phyloP scores from a whole-genome alignment of 2,329 filamentous ascomycete species.

The Pezicula neosporulosa region DNA sequence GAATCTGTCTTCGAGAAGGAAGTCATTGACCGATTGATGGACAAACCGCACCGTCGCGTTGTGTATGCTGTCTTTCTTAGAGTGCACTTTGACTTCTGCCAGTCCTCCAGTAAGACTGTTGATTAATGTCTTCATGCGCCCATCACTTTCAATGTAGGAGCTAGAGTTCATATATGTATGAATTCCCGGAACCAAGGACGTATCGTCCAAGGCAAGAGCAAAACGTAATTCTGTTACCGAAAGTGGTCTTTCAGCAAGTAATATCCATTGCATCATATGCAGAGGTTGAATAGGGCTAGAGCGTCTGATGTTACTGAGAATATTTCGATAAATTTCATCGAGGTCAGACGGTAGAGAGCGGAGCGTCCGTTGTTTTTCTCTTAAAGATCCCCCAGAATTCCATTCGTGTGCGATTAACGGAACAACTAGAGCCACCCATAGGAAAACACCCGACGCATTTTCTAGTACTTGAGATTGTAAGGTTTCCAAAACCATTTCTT shows the following conservation, averaged over 20 bases:
- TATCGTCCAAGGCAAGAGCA: constrained; percentile 11
- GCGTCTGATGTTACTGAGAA: constrained; percentile 8
- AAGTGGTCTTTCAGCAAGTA: constrained; percentile 15
- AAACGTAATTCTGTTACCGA: constrained; percentile 15
- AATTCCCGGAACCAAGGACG: neutral
- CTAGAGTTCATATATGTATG: neutral
- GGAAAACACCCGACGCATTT: constrained; percentile 14
- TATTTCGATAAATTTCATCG: constrained; percentile 9
- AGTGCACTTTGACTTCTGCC: constrained; percentile 7
- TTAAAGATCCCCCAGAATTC: constrained; percentile 12
- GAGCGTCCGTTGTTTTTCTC: neutral
- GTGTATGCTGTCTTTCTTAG: neutral
- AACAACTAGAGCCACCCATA: constrained; percentile 16
- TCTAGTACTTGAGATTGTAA: constrained; percentile 2
- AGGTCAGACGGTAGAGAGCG: constrained; percentile 10
- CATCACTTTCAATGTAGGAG: constrained; percentile 12
- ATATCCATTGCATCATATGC: constrained; percentile 20
- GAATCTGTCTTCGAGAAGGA: too few relatives aligned
- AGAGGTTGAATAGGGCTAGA: constrained; percentile 6
- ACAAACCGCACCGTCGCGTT: constrained; percentile 32
- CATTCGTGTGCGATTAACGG: constrained; percentile 6
- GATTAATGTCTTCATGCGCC: constrained; percentile 14
- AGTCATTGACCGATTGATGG: constrained; percentile 19
- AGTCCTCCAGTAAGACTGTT: constrained; percentile 19
- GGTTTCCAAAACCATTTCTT: constrained; percentile 1